Evolutionary conservation across 2,329 filamentous ascomycete genomes (phyloP).

Genomic region (Acephala macrosclerotiorum): DNA sequence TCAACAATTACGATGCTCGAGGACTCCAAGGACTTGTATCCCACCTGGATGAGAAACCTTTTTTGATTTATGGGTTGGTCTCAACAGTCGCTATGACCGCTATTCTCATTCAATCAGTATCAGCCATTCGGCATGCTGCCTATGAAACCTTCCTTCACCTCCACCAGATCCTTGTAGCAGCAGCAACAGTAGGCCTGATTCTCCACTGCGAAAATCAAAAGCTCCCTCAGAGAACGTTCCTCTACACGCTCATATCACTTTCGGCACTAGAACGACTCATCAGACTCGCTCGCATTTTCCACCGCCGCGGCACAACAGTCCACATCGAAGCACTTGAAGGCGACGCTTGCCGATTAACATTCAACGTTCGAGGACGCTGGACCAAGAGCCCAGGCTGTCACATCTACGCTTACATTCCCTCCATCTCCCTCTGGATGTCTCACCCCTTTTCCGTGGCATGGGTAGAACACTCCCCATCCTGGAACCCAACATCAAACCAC

Average conservation of each 20-base stretch:
- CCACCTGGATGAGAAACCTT: conserved; percentile 47
- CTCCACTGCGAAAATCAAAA: conserved; percentile 65
- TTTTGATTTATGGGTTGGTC: conserved; percentile 65
- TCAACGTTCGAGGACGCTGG: conserved; percentile 76
- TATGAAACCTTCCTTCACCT: conserved; percentile 78
- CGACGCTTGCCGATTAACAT: conserved; percentile 74
- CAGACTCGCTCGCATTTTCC: conserved; percentile 65
- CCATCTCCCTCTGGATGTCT: conserved; percentile 74
- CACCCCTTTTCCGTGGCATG: conserved; percentile 81
- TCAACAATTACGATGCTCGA: conserved; percentile 48
- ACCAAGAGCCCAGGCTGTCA: conserved; percentile 75
- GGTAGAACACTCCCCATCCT: conserved; percentile 62
- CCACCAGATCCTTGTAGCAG: conserved; percentile 68
- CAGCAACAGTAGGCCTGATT: conserved; percentile 68
- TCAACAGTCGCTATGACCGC: conserved; percentile 32
- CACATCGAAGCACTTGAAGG: conserved; percentile 78
- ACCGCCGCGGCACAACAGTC: conserved; percentile 72
- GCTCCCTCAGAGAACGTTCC: conserved; percentile 61
- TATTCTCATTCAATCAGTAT: conserved; percentile 72
- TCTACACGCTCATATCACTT: conserved; percentile 66
- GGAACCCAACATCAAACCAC: not conserved
- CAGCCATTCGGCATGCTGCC: conserved; percentile 75
- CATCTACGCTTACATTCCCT: conserved; percentile 77
- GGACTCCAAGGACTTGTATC: conserved; percentile 55
- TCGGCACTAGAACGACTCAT: conserved; percentile 70